These are phyloP conservation scores for Cyanidium caldarium DNA, from an alignment of 23 red algal genomes.

Conservation along the genomic window DNA sequence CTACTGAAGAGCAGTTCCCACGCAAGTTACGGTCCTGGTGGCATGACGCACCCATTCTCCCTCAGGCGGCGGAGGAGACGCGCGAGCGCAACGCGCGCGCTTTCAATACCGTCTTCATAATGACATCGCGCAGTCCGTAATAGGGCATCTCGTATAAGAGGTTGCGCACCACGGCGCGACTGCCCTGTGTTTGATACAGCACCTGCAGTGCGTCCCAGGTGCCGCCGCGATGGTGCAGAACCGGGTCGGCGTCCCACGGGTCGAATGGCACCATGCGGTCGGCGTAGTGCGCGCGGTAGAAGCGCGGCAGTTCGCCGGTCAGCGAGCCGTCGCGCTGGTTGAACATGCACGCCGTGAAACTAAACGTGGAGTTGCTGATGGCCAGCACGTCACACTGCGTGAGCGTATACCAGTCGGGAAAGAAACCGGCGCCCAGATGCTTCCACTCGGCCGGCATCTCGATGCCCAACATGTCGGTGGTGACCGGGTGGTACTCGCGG, in stretches of 20 bases:
- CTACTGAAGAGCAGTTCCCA: too few relatives aligned
- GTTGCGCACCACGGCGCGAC: slow-evolving; percentile 48
- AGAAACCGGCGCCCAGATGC: slow-evolving; percentile 64
- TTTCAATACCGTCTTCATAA: slow-evolving; percentile 77
- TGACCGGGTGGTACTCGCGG: slow-evolving; percentile 68
- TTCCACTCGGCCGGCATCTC: slow-evolving; percentile 36
- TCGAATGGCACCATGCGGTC: slow-evolving; percentile 55
- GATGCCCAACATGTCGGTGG: slow-evolving; percentile 35
- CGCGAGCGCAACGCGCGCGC: background rate
- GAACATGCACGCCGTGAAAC: slow-evolving; percentile 83
- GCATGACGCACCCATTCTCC: background rate
- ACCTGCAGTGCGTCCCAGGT: slow-evolving; percentile 54
- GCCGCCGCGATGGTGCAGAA: slow-evolving; percentile 54
- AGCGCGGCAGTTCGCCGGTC: slow-evolving; percentile 8
- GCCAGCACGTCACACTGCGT: slow-evolving; percentile 92
- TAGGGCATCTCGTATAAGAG: slow-evolving; percentile 78
- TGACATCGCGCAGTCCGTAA: slow-evolving; percentile 51
- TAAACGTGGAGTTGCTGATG: slow-evolving; percentile 95
- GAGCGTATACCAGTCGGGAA: slow-evolving; percentile 92
- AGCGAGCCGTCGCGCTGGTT: slow-evolving; percentile 33
- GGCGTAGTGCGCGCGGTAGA: slow-evolving; percentile 88
- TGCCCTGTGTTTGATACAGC: slow-evolving; percentile 82
- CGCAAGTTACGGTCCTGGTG: background rate
- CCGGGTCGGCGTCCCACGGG: slow-evolving; percentile 80
- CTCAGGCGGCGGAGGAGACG: background rate